Base-by-base conservation (phyloP, 768 basidiomycete species). In the Kwoniella sp. region DNA sequence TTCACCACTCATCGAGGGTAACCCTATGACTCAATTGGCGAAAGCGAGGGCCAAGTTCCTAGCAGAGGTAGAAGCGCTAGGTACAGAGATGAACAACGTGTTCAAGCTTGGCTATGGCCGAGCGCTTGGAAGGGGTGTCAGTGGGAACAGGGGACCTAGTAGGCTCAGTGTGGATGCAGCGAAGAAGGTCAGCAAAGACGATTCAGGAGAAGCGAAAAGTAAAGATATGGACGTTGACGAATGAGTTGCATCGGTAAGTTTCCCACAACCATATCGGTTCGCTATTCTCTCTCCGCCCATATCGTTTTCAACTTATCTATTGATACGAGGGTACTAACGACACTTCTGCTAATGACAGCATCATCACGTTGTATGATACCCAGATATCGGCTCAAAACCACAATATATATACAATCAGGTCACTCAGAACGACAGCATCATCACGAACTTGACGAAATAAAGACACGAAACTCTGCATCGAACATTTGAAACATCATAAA, bases 61-160 rank as follows among this genome's bases (percentile, higher is more conserved):
- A 31, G 31, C 56, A 13, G 63, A 64, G 23, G 56, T 58, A 12
- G 63, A 64, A 58, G 63, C 55, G 0, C 22, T 64, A 1, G 54
- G 63, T 0, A 53, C 56, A 13, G 63, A 64, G 34, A 57, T 64
- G 55, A 64, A 57, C 15, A 58, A 57, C 20, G 63, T 64, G 8
- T 64, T 64, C 28, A 58, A 52, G 54, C 50, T 64, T 22, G 63
- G 63, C 9, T 58, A 64, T 31, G 63, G 63, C 9, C 38, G 63
- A 50, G 63, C 55, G 2, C 55, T 64, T 38, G 56, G 63, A 13
- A 50, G 56, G 45, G 63, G 29, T 9, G n/a, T 58, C 12, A 37
- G 45, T 41, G 56, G 55, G 20, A 25, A 5, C 13, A 57, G 63
- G 56, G 63, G 63, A 13, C 63, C 63, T 20, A 64, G 63, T 53